Conservation (phyloP, 2,329 filamentous ascomycete species). For the Fusarium musae region DNA sequence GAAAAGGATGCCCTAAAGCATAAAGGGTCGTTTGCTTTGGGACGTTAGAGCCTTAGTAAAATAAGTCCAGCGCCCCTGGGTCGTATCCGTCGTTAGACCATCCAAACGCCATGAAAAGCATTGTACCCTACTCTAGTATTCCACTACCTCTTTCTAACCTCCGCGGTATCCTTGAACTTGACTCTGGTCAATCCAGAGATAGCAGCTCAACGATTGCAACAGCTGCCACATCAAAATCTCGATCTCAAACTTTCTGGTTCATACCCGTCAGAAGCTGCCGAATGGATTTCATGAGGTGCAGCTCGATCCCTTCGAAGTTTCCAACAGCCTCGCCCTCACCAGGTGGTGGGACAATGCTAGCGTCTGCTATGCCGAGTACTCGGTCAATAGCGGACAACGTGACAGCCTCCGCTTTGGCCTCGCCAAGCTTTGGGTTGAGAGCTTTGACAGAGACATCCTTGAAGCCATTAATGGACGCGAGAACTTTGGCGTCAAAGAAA, state of each 20-base stretch:
- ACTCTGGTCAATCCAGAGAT: not conserved
- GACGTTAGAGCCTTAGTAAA: conserved; percentile 20
- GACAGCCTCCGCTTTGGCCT: conserved; percentile 57
- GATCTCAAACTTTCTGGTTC: conserved; percentile 51
- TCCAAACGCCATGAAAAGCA: conserved; percentile 41
- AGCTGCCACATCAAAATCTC: not conserved
- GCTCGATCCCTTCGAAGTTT: conserved; percentile 54
- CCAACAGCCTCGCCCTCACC: conserved; percentile 48
- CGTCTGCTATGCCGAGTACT: conserved; percentile 59
- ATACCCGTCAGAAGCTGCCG: conserved; percentile 53
- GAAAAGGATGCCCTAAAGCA: conserved; percentile 6
- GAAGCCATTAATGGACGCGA: conserved; percentile 56
- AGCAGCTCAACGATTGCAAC: not conserved
- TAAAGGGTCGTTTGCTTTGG: conserved; percentile 7
- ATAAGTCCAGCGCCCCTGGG: conserved; percentile 35
- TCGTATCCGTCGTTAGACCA: conserved; percentile 44
- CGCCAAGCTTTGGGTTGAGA: conserved; percentile 54
- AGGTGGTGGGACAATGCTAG: conserved; percentile 53
- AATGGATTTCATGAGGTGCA: conserved; percentile 55
- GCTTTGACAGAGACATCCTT: conserved; percentile 58
- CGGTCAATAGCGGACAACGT: conserved; percentile 63
- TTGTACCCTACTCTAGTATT: conserved; percentile 20
- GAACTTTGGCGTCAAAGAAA: conserved; percentile 54
- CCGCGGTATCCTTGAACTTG: not conserved
- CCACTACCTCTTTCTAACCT: conserved; percentile 13